phyloP scores from a whole-genome alignment of 495 filamentous ascomycete genomes.

The Alectoria sarmentosa region DNA sequence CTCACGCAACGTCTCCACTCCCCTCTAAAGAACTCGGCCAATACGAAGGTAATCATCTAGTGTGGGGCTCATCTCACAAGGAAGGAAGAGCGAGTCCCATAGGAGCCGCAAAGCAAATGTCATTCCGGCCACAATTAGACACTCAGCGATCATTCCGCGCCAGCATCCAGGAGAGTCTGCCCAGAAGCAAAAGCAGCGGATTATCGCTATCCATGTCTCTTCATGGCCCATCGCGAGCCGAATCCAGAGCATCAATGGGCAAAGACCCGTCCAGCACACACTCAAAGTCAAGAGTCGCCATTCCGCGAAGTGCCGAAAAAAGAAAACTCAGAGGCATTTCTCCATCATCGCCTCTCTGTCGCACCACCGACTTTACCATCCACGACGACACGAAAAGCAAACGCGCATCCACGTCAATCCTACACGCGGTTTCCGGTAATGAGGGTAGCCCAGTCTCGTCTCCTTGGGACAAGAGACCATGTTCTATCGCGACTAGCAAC shows the following conservation, averaged over 20 bases:
- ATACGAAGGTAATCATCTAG: background rate
- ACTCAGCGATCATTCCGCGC: conserved; percentile 17
- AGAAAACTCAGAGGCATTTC: conserved; percentile 1
- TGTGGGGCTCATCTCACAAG: conserved; percentile 4
- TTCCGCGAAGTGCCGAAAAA: background rate
- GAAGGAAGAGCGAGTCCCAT: conserved; percentile 6
- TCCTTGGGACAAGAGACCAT: background rate
- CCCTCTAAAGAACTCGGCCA: background rate
- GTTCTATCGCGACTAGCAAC: conserved; percentile 16
- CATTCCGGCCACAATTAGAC: conserved; percentile 12
- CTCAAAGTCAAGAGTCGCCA: background rate
- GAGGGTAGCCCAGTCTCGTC: conserved; percentile 5
- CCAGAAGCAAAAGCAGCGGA: conserved; percentile 22
- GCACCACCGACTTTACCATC: conserved; percentile 9
- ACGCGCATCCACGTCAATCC: conserved; percentile 18
- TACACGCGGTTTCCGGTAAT: conserved; percentile 22
- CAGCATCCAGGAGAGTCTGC: conserved; percentile 22
- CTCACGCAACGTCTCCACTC: background rate
- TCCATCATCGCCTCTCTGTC: conserved; percentile 11
- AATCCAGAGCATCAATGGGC: conserved; percentile 2
- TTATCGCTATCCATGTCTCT: conserved; percentile 23
- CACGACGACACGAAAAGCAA: conserved; percentile 17
- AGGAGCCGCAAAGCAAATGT: conserved; percentile 4
- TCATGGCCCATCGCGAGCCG: conserved; percentile 9
- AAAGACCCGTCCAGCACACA: conserved; percentile 6